Evolutionary conservation across 2,329 filamentous ascomycete species (phyloP).

Genomic region (Arthrobotrys sphaeroides): DNA sequence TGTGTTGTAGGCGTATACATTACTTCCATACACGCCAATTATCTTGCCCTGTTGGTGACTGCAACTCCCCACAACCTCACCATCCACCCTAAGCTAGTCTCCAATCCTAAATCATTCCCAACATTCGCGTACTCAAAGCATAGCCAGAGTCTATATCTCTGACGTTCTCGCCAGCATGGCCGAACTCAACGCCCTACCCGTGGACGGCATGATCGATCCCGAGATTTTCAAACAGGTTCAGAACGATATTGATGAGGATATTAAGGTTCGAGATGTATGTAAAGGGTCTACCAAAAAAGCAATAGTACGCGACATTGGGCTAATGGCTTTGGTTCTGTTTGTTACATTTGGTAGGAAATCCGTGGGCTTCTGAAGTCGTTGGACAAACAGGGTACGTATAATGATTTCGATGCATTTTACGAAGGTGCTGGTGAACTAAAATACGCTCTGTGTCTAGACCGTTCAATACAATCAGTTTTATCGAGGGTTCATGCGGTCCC

Average conservation of each 20-base stretch:
- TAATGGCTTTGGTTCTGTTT: background rate
- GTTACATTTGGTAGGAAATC: constrained; percentile 76
- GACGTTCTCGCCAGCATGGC: background rate
- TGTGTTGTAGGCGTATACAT: constrained; percentile 21
- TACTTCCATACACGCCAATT: background rate
- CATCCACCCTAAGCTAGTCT: background rate
- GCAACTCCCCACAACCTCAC: constrained; percentile 2
- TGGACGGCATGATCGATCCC: constrained; percentile 66
- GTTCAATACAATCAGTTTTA: constrained; percentile 81
- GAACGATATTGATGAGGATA: constrained; percentile 87
- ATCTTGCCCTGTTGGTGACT: background rate
- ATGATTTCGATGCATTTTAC: background rate
- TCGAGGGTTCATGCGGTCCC: constrained; percentile 91
- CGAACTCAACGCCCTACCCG: background rate
- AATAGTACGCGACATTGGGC: too few species aligned
- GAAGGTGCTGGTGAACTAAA: background rate
- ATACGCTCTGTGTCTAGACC: constrained; percentile 64
- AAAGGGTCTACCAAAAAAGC: constrained; percentile 51
- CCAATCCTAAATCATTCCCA: too few species aligned
- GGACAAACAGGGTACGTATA: constrained; percentile 73
- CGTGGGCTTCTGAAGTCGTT: constrained; percentile 81
- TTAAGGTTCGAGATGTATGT: constrained; percentile 76
- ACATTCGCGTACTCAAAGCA: background rate
- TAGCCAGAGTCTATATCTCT: background rate
- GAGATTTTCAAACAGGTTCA: constrained; percentile 88